Evolutionary conservation across 352 stramenopile genomes (phyloP).

Genomic region (Phytophthora melonis): DNA sequence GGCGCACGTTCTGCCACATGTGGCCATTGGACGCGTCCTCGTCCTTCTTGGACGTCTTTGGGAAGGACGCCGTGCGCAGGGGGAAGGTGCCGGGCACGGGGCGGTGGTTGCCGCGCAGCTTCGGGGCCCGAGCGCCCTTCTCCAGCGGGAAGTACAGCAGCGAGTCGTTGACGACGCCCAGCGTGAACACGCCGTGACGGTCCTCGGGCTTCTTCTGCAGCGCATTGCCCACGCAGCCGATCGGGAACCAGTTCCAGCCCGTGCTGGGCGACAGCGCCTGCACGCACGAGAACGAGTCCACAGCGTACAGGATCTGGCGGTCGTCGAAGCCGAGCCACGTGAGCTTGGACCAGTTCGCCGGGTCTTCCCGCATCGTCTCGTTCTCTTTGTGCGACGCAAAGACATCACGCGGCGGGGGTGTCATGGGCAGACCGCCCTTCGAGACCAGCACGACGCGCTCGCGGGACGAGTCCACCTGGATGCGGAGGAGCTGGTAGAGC

Average conservation of each 20-base stretch:
- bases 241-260: conserved; percentile 77
- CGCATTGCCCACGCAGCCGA: conserved; percentile 72
- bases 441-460: conserved; percentile 61
- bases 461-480: conserved; percentile 44
- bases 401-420: conserved; percentile 64
- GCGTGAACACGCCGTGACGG: conserved; percentile 64
- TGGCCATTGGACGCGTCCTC: conserved; percentile 44
- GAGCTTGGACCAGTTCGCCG: conserved; percentile 64
- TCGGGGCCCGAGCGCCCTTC: conserved; percentile 46
- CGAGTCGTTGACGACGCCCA: conserved; percentile 79
- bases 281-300: conserved; percentile 75
- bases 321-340: conserved; percentile 86
- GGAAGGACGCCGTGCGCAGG: conserved; percentile 65
- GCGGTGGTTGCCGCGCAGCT: conserved; percentile 74
- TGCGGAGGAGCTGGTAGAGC: conserved; percentile 64
- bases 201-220: conserved; percentile 70
- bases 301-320: conserved; percentile 68
- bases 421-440: conserved; percentile 65
- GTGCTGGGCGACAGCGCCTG: conserved; percentile 65
- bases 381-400: conserved; percentile 82
- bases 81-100: conserved; percentile 77
- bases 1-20: conserved; percentile 80
- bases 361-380: conserved; percentile 48
- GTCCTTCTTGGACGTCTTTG: conserved; percentile 53
- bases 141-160: conserved; percentile 82